Conservation (phyloP, 2,329 filamentous ascomycete species). For the Blastomyces parvus region DNA sequence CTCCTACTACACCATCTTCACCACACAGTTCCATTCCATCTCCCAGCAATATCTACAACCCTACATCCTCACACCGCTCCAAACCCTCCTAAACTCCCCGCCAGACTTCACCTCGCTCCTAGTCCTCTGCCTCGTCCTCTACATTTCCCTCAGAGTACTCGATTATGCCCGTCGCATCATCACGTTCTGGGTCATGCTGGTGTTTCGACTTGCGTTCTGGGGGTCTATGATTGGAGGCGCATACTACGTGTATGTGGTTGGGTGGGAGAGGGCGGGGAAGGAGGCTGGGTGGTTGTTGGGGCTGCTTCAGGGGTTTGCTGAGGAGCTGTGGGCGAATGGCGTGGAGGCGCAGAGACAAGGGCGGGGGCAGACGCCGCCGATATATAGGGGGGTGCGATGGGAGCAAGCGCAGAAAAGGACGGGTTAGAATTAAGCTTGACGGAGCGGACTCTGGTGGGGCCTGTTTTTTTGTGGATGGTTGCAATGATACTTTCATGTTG, state of each 20-base stretch:
- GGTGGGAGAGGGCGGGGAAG: slow-evolving; percentile 25
- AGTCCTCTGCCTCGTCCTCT: slow-evolving; percentile 50
- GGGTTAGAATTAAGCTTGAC: neutral
- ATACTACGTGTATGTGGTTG: slow-evolving; percentile 44
- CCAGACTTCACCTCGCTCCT: slow-evolving; percentile 31
- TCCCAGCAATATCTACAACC: slow-evolving; percentile 38
- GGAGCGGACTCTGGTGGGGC: neutral
- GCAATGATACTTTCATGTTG: neutral
- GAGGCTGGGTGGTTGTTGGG: slow-evolving; percentile 48
- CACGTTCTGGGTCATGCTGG: slow-evolving; percentile 65
- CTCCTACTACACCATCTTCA: slow-evolving; percentile 16
- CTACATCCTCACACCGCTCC: slow-evolving; percentile 38
- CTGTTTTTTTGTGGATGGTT: neutral
- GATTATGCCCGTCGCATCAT: slow-evolving; percentile 63
- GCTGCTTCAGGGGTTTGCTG: slow-evolving; percentile 54
- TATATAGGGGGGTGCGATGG: slow-evolving; percentile 50
- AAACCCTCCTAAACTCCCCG: slow-evolving; percentile 26
- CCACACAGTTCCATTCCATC: slow-evolving; percentile 19
- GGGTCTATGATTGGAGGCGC: slow-evolving; percentile 46
- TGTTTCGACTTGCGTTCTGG: slow-evolving; percentile 56
- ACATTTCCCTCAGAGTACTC: slow-evolving; percentile 55
- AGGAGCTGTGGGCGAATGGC: slow-evolving; percentile 43
- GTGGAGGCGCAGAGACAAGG: slow-evolving; percentile 45
- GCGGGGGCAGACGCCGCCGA: slow-evolving; percentile 40
- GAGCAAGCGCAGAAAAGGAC: slow-evolving; percentile 2